A percentile compares a stretch with the other conserved stretches of the same genome.
Conservation (phyloP, 2,329 filamentous ascomycete species). For the Xylaria sp. region DNA sequence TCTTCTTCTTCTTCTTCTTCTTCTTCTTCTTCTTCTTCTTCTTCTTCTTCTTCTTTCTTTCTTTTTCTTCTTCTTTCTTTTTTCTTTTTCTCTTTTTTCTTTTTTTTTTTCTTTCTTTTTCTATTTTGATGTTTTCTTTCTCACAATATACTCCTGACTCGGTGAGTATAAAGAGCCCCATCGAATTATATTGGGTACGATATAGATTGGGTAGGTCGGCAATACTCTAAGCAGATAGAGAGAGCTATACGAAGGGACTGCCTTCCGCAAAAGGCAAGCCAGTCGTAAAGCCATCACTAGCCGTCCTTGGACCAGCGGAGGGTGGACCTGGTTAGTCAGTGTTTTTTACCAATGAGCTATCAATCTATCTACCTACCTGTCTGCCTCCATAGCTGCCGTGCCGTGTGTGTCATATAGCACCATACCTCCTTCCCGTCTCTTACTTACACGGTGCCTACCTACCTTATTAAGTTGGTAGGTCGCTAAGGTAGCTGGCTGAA, state of each 20-base stretch:
- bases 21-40: no score
- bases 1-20: no score
- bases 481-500: not conserved
- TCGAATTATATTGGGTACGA: no score
- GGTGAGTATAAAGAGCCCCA: no score
- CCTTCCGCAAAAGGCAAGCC: conserved; percentile 28
- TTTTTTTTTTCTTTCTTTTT: not conserved
- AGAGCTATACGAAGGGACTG: not conserved
- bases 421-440: not conserved
- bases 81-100: not conserved
- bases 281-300: conserved; percentile 20
- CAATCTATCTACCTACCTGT: conserved; percentile 15
- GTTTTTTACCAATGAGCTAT: conserved; percentile 15
- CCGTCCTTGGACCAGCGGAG: not conserved
- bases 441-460: not conserved
- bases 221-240: no score
- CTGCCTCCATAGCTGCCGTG: not conserved
- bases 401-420: not conserved
- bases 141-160: no score
- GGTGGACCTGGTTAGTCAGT: not conserved
- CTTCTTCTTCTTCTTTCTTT: no score
- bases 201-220: no score
- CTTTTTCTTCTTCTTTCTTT: no score
- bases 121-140: no score
- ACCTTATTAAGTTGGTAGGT: not conserved